Evolutionary conservation across 768 basidiomycete species (phyloP).

Genomic region (Leccinum variicolor): DNA sequence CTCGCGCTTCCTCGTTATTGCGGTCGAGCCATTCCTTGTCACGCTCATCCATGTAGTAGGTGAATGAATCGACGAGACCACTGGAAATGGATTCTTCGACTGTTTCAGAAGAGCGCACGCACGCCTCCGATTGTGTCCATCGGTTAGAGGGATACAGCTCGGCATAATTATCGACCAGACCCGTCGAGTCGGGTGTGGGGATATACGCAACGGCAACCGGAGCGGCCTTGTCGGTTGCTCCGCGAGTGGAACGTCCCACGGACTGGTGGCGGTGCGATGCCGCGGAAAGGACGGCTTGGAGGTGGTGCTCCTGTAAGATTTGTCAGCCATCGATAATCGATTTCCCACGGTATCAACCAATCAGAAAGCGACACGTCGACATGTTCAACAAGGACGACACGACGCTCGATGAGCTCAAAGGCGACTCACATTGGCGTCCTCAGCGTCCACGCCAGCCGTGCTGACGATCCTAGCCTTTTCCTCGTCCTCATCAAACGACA

Average conservation of each 20-base stretch:
- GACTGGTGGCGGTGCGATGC: conserved; percentile 47
- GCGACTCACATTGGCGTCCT: conserved; percentile 86
- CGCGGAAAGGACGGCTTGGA: conserved; percentile 56
- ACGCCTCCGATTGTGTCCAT: conserved; percentile 78
- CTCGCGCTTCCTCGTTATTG: conserved; percentile 83
- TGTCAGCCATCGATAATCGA: conserved; percentile 54
- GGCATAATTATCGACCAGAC: conserved; percentile 73
- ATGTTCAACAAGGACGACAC: conserved; percentile 41
- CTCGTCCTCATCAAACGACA: conserved; percentile 83
- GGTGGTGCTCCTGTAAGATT: conserved; percentile 51
- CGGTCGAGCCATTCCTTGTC: conserved; percentile 94
- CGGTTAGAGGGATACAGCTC: conserved; percentile 64
- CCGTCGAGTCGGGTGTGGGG: conserved; percentile 89
- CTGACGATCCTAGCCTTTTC: conserved; percentile 78
- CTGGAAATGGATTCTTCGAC: conserved; percentile 70
- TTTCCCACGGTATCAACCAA: conserved; percentile 46
- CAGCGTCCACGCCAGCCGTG: conserved; percentile 87
- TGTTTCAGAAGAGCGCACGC: conserved; percentile 79
- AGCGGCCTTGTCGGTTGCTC: conserved; percentile 29
- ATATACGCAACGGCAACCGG: conserved; percentile 66
- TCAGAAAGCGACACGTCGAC: conserved; percentile 42
- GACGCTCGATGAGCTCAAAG: conserved; percentile 33
- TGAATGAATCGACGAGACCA: conserved; percentile 70
- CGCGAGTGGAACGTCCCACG: conserved; percentile 35
- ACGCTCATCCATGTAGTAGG: conserved; percentile 94